Percentiles rank a stretch among this genome's conserved stretches.
phyloP scores from a whole-genome alignment of 169 alveolate genomes.

The Cryptosporidium meleagridis region DNA sequence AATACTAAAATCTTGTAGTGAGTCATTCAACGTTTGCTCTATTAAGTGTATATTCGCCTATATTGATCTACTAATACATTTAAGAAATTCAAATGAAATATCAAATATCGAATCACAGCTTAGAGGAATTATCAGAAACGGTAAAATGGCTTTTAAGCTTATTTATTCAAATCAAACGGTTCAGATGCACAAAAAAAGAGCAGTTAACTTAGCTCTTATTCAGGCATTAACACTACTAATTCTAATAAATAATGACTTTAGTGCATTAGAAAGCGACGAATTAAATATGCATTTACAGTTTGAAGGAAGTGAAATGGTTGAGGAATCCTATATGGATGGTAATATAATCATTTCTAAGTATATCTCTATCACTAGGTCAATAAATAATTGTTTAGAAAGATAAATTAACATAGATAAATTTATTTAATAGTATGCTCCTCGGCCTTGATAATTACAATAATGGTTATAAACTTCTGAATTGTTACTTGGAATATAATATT shows the following conservation, averaged over 20 bases:
- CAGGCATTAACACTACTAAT: constrained; percentile 36
- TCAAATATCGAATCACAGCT: constrained; percentile 16
- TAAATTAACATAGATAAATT: not conserved
- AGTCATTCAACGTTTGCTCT: constrained; percentile 36
- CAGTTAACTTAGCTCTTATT: constrained; percentile 2
- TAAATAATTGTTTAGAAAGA: not conserved
- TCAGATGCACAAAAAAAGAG: not conserved
- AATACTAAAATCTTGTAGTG: constrained; percentile 11
- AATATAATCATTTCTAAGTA: constrained; percentile 14
- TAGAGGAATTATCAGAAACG: not conserved
- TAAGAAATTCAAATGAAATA: constrained; percentile 9
- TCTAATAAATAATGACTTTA: constrained; percentile 12
- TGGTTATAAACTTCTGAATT: not conserved
- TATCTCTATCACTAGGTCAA: not conserved
- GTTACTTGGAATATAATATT: not conserved
- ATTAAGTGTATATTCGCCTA: constrained; percentile 38
- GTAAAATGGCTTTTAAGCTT: constrained; percentile 18
- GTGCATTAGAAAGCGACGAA: constrained; percentile 4
- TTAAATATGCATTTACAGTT: not conserved
- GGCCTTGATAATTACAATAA: constrained; percentile 11
- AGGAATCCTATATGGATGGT: not conserved
- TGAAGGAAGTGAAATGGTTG: not conserved
- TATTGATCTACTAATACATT: not conserved
- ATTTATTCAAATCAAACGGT: not conserved
- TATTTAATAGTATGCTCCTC: not conserved